A percentile compares a stretch with the other conserved stretches of the same genome.
Evolutionary conservation across 179 eudicot genomes (phyloP).

Genomic region (Silene noctiflora): DNA sequence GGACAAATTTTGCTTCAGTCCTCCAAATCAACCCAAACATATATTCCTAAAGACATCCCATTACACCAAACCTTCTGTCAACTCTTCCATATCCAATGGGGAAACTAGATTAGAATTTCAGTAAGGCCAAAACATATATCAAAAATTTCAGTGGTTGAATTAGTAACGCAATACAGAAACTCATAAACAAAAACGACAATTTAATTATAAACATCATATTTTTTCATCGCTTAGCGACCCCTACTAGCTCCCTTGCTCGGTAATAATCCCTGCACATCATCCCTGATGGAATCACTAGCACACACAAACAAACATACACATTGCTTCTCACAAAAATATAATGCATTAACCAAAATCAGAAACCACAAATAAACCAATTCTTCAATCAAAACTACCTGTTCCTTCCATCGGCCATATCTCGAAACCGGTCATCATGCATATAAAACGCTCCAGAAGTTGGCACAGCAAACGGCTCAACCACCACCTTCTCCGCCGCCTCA

Average conservation of each 20-base stretch:
- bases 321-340: not conserved
- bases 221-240: not conserved
- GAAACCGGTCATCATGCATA: slow-evolving; percentile 93
- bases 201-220: not conserved
- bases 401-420: slow-evolving; percentile 60
- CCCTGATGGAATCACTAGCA: no score
- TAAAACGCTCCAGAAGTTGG: slow-evolving; percentile 93
- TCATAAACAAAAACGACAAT: not conserved
- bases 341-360: not conserved
- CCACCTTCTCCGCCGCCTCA: slow-evolving; percentile 53
- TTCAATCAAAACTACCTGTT: slow-evolving; percentile 42
- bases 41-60: not conserved
- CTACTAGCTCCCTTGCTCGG: no score
- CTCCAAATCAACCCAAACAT: not conserved
- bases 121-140: not conserved
- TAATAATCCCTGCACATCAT: no score
- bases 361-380: not conserved
- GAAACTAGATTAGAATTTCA: not conserved
- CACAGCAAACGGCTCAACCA: slow-evolving; percentile 74
- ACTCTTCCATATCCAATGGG: not conserved
- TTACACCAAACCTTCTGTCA: not conserved
- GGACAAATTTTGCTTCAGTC: not conserved
- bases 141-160: not conserved
- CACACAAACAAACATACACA: not conserved
- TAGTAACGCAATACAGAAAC: not conserved